phyloP scores from a whole-genome alignment of 345 rosid species.

The Eucalyptus lansdowneana region DNA sequence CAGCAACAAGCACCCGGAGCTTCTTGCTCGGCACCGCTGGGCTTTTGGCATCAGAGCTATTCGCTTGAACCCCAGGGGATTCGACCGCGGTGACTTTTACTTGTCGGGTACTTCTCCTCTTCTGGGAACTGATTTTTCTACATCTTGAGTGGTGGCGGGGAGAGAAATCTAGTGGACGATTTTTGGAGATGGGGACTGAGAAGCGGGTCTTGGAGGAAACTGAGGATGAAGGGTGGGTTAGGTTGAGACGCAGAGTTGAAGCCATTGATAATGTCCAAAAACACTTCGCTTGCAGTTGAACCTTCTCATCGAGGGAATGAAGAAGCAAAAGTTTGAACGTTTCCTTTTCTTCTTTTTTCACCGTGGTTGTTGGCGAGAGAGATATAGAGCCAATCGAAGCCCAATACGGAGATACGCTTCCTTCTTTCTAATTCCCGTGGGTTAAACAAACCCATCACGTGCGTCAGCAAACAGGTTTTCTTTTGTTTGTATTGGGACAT shows the following conservation, averaged over 20 bases:
- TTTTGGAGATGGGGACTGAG: constrained; percentile 13
- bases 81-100: constrained; percentile 31
- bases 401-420: not conserved
- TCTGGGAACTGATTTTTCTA: not conserved
- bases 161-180: constrained; percentile 23
- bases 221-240: constrained; percentile 28
- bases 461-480: not conserved
- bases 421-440: not conserved
- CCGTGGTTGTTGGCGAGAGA: not conserved
- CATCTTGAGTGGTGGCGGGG: constrained; percentile 8
- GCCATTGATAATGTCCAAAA: not conserved
- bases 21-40: constrained; percentile 15
- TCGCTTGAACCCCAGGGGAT: not conserved
- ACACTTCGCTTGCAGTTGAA: not conserved
- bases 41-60: not conserved
- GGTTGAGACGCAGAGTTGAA: constrained; percentile 38
- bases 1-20: constrained; percentile 65
- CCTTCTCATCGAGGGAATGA: not conserved
- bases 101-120: constrained; percentile 10
- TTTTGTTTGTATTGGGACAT: not conserved
- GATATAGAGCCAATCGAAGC: not conserved
- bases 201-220: constrained; percentile 37
- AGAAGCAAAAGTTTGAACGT: not conserved
- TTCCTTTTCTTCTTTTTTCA: not conserved
- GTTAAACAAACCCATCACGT: not conserved